Evolutionary conservation across 2,329 filamentous ascomycete genomes (phyloP).

Genomic region (Penicillium sp.): DNA sequence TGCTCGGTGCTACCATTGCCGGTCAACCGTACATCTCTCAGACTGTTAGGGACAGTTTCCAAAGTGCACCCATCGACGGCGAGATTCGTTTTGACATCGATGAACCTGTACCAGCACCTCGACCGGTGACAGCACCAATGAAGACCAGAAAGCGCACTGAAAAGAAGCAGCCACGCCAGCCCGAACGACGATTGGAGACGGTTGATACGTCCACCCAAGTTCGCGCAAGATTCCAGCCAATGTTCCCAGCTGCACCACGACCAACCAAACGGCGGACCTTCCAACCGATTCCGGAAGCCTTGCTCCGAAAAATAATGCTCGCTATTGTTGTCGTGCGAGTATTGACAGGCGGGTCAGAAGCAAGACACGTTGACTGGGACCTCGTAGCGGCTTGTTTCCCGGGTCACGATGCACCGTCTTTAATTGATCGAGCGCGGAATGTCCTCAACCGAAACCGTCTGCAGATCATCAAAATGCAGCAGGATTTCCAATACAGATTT

Average conservation of each 20-base stretch:
- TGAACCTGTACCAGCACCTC: constrained; percentile 9
- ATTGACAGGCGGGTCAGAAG: constrained; percentile 50
- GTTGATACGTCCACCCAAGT: constrained; percentile 19
- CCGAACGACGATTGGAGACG: constrained; percentile 30
- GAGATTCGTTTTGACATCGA: constrained; percentile 38
- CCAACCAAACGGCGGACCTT: constrained; percentile 22
- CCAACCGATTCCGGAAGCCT: constrained; percentile 29
- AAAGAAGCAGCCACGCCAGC: background rate
- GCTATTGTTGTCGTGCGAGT: constrained; percentile 51
- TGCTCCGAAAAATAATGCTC: constrained; percentile 43
- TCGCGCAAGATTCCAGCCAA: background rate
- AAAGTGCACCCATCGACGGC: constrained; percentile 36
- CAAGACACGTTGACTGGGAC: constrained; percentile 49
- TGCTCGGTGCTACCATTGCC: constrained; percentile 29
- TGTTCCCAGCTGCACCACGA: constrained; percentile 8
- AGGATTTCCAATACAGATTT: constrained; percentile 52
- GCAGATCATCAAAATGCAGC: constrained; percentile 49
- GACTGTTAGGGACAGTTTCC: constrained; percentile 35
- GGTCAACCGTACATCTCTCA: constrained; percentile 45
- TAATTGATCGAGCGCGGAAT: constrained; percentile 26
- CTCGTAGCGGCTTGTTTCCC: constrained; percentile 49
- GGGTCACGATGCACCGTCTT: constrained; percentile 16
- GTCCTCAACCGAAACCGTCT: constrained; percentile 43
- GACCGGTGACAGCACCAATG: constrained; percentile 7
- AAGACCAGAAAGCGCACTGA: constrained; percentile 3